Base-by-base conservation (phyloP, 2,329 filamentous ascomycete genomes). In the Cylindrodendrum hubeiense region DNA sequence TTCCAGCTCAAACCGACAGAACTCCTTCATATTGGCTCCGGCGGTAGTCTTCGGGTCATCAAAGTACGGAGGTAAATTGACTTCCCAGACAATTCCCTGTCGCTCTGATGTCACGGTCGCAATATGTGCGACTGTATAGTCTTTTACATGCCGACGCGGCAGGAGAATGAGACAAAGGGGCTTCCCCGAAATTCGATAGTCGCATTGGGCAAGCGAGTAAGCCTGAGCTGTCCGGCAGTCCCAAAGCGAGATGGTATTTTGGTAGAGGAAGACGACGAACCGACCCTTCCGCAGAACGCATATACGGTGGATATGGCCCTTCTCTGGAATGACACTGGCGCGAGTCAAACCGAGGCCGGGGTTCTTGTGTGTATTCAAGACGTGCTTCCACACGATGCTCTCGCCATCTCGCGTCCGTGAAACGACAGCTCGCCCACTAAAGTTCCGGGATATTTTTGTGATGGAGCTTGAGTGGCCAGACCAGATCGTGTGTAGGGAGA, bases 361-460 rank as follows among this genome's bases (percentile, higher is more conserved):
- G 75, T 79, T 54, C 83, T 81, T 62, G 28, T 53, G 60, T 47
- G 66, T 59, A 43, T 82, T 81, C 26, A 84, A 79, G 58, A 84
- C 81, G 76, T 97, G 93, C 66, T 87, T 89, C 95, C 95, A 98
- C 3, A 98, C 87, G 69, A 95, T 90, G 62, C 90, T 91, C 77
- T 97, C 93, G 65, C 93, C 92, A 46, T 90, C 85, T 64, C 89
- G 86, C 0, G 95, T 97, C 55, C 93, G 87, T 7, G 95, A 97
- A 33, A 97, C 89, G 46, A 97, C 84, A 5, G 93, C 91, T 68
- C 89, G 87, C 9, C 94, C 95, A 73, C 90, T 93, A 46, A 92
- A 92, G 74, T 95, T 97, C 66, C 94, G 91, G 49, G 97, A 91
- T 65, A 97, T 93, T 76, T 97, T 97, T 74, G 92, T 91, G 67